A percentile compares a stretch with the other conserved stretches of the same genome.
Conservation (phyloP, 208 protist genomes). For the Kentomonas sorsogonicus region DNA sequence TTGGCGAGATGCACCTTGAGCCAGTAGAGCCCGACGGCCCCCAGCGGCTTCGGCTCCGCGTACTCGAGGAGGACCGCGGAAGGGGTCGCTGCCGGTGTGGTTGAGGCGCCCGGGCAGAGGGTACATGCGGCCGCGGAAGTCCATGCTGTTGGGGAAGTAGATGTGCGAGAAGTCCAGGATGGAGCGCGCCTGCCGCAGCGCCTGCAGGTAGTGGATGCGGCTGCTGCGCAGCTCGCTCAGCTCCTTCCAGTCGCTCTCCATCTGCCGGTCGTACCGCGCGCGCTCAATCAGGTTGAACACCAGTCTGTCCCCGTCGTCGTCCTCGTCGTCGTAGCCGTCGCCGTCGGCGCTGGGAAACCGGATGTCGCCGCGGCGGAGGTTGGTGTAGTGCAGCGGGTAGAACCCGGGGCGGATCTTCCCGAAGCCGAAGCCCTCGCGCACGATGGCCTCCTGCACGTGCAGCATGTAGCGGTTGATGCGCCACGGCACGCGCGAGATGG, state of each 20-base stretch:
- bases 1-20: slow-evolving; percentile 98
- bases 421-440: slow-evolving; percentile 89
- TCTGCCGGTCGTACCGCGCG: slow-evolving; percentile 56
- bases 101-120: slow-evolving; percentile 96
- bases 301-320: slow-evolving; percentile 20
- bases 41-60: slow-evolving; percentile 91
- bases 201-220: slow-evolving; percentile 87
- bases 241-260: slow-evolving; percentile 75
- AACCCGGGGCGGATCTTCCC: slow-evolving; percentile 86
- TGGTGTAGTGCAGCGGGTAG: slow-evolving; percentile 83
- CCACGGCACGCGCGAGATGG: slow-evolving; percentile 87
- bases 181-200: slow-evolving; percentile 84
- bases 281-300: slow-evolving; percentile 72
- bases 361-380: slow-evolving; percentile 59
- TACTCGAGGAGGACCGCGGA: slow-evolving; percentile 95
- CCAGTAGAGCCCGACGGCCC: slow-evolving; percentile 92
- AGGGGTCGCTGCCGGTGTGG: slow-evolving; percentile 93
- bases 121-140: slow-evolving; percentile 98
- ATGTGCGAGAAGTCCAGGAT: slow-evolving; percentile 90
- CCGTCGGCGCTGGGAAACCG: slow-evolving; percentile 27
- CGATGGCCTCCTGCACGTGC: slow-evolving; percentile 89
- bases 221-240: slow-evolving; percentile 77
- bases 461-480: slow-evolving; percentile 92
- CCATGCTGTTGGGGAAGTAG: slow-evolving; percentile 98
- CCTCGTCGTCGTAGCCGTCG: slow-evolving; percentile 4